A percentile compares a stretch with the other conserved stretches of the same genome.
These are phyloP conservation scores for Ceratobasidium sp. DNA, from an alignment of 1,284 basidiomycete species.

Conservation along the genomic window DNA sequence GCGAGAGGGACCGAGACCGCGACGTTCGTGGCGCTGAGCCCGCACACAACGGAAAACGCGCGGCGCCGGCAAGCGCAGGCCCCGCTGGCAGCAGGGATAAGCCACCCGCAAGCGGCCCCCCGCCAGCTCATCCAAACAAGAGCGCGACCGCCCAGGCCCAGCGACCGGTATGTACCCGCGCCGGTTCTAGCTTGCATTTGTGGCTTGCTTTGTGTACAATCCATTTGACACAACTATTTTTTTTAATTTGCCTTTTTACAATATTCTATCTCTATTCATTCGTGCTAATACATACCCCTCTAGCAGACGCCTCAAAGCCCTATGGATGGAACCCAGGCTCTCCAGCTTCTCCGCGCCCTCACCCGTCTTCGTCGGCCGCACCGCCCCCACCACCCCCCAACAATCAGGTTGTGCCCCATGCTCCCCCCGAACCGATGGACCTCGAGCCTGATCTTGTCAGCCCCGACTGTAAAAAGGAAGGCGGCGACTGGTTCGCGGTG, in stretches of 20 bases:
- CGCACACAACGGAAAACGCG: conserved; percentile 37
- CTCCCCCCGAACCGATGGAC: conserved; percentile 48
- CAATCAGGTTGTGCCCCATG: conserved; percentile 39
- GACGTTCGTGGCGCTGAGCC: conserved; percentile 36
- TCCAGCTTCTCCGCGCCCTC: conserved; percentile 36
- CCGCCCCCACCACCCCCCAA: conserved; percentile 16
- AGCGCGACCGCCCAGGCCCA: conserved; percentile 40
- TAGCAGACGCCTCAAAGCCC: conserved; percentile 30
- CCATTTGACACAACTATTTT: conserved; percentile 25
- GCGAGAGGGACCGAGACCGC: conserved; percentile 39
- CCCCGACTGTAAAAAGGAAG: conserved; percentile 73
- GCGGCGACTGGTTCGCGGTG: conserved; percentile 93
- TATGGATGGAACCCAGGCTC: conserved; percentile 28
- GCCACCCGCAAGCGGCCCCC: conserved; percentile 32
- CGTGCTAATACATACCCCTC: conserved; percentile 33
- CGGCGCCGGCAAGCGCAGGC: conserved; percentile 15
- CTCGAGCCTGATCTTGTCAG: conserved; percentile 59
- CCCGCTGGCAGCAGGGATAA: conserved; percentile 34
- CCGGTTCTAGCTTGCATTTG: conserved; percentile 11
- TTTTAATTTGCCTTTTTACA: conserved; percentile 25
- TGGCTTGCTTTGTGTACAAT: conserved; percentile 13
- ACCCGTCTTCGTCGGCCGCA: conserved; percentile 33
- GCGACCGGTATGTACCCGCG: conserved; percentile 35
- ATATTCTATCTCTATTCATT: conserved; percentile 4
- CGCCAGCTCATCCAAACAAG: conserved; percentile 35